Evolutionary conservation across 441 rosid species (phyloP).

Genomic region (Euphorbia celastroides): DNA sequence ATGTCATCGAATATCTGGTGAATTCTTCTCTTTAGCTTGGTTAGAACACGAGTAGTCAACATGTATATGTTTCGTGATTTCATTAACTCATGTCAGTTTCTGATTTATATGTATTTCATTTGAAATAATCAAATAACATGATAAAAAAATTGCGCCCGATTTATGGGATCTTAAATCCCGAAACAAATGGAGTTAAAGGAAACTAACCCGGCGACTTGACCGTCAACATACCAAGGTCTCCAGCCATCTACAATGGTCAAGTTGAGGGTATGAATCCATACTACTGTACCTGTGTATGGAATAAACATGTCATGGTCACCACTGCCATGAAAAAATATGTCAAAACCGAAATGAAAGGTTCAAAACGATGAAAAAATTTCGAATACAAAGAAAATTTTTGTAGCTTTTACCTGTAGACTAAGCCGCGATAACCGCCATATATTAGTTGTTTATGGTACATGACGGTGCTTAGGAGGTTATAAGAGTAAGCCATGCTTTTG

Average conservation of each 20-base stretch:
- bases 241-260: conserved; percentile 16
- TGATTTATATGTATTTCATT: too few species aligned
- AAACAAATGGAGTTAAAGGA: background rate
- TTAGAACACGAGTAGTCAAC: too few species aligned
- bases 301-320: conserved; percentile 30
- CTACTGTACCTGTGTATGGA: conserved; percentile 17
- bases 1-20: background rate
- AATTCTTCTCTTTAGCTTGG: too few species aligned
- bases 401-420: conserved; percentile 19
- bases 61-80: too few species aligned
- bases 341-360: background rate
- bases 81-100: too few species aligned
- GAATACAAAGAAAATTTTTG: background rate
- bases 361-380: background rate
- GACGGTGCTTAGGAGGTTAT: background rate
- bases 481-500: conserved; percentile 10
- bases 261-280: conserved; percentile 22
- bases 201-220: conserved; percentile 29
- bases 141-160: too few species aligned
- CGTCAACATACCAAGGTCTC: conserved; percentile 32
- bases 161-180: too few species aligned
- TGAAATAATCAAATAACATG: too few species aligned
- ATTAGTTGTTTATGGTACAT: conserved; percentile 14
- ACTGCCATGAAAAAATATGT: conserved; percentile 9
- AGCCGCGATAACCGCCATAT: conserved; percentile 8